Percentiles rank a stretch among this genome's conserved stretches.
These are phyloP conservation scores for Lipomyces anomalus DNA, from an alignment of 805 yeast genomes.

Conservation along the genomic window DNA sequence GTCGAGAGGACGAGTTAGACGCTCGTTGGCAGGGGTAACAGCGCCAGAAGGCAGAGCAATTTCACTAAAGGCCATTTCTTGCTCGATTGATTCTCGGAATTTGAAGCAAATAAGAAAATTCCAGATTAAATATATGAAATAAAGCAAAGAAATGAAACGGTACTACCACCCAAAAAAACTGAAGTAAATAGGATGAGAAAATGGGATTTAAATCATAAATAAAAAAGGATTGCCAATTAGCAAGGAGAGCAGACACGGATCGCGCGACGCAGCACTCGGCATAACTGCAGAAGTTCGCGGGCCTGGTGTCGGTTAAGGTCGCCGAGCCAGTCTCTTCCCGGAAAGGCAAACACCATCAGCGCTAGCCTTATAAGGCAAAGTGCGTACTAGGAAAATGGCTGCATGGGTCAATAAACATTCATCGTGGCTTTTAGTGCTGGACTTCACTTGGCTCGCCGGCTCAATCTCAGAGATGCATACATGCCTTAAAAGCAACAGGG, in stretches of 20 bases:
- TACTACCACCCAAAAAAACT: background rate
- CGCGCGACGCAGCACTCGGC: slow-evolving; percentile 6
- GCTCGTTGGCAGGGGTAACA: slow-evolving; percentile 19
- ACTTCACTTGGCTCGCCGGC: no score
- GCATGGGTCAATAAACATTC: no score
- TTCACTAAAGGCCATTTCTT: slow-evolving; percentile 3
- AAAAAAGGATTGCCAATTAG: background rate
- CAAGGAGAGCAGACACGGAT: slow-evolving; percentile 2
- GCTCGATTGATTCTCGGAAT: no score
- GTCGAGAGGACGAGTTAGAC: slow-evolving; percentile 18
- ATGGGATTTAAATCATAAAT: background rate
- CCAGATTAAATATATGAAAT: background rate
- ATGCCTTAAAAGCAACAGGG: no score
- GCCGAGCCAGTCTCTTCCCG: no score
- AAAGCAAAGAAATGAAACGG: background rate
- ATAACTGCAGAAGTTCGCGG: slow-evolving; percentile 3
- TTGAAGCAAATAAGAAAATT: no score
- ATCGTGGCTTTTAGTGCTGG: no score
- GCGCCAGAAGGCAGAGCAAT: slow-evolving; percentile 13
- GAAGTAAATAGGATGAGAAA: background rate
- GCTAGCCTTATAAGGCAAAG: no score
- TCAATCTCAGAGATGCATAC: no score
- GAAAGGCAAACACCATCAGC: no score
- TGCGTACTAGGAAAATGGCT: no score
- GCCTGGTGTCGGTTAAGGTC: slow-evolving; percentile 1